These are phyloP conservation scores for Debaryomyces fabryi DNA, from an alignment of 1,139 yeast genomes.

Conservation along the genomic window DNA sequence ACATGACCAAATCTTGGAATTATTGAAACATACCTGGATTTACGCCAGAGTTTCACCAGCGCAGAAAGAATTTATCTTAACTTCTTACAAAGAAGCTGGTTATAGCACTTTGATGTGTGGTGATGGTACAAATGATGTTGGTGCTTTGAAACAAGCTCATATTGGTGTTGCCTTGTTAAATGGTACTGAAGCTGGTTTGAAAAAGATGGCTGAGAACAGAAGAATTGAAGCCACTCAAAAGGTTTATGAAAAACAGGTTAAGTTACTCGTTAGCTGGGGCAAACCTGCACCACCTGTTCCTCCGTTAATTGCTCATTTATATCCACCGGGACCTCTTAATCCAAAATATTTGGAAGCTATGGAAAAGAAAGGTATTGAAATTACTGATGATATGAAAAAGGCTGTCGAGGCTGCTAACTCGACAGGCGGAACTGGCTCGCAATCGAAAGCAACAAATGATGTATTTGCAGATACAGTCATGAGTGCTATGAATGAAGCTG, in stretches of 20 bases:
- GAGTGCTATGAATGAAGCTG: conserved; percentile 68
- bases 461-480: conserved; percentile 76
- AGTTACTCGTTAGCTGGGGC: conserved; percentile 77
- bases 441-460: conserved; percentile 30
- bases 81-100: conserved; percentile 82
- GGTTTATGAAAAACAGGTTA: conserved; percentile 84
- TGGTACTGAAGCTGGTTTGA: conserved; percentile 95
- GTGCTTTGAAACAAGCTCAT: conserved; percentile 98
- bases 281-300: conserved; percentile 90
- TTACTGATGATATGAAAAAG: conserved; percentile 66
- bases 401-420: conserved; percentile 56
- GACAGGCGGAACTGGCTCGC: conserved; percentile 33
- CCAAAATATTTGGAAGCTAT: conserved; percentile 87
- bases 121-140: conserved; percentile 99
- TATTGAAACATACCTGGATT: conserved; percentile 91
- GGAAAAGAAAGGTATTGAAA: conserved; percentile 77
- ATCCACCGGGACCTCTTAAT: conserved; percentile 93
- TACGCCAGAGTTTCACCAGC: conserved; percentile 97
- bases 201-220: conserved; percentile 82
- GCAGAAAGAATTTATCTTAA: conserved; percentile 90
- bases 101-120: conserved; percentile 98
- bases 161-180: conserved; percentile 95
- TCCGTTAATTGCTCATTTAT: conserved; percentile 81
- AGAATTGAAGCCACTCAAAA: conserved; percentile 64
- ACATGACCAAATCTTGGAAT: conserved; percentile 67